Evolutionary conservation across 148 eudicot genomes (phyloP), one percentile per base, ranked within the genome.

Genomic region (Tetragonia tetragonoides): DNA sequence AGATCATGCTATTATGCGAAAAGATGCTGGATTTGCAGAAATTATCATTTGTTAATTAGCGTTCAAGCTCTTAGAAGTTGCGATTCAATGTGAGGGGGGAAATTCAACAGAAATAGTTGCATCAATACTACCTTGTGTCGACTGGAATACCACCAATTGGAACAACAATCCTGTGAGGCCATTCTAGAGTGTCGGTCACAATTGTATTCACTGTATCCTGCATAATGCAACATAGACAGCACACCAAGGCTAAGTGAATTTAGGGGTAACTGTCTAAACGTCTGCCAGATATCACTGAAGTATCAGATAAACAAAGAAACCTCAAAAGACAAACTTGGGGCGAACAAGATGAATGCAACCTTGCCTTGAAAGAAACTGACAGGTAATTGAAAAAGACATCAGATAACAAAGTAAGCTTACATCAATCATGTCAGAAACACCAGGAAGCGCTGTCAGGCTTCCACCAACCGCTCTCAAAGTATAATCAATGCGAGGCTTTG

Each of bases 81-180:
- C 11, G 63, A 39, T 66, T 16, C 46, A 37, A 75, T 46, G 8
- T 12, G 6, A 80, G 16, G n/a, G 54, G 40, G 54, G 68, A 59
- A 4, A 49, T 49, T 24, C 38, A 20, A 21, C 28, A 47, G 49
- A 28, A 28, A 28, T 28, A 28, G 34, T 28, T 28, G 34, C 34
- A 28, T 28, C 34, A 28, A 17, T 11, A 23, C 47, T 84, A 93
- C 99, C 97, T 95, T 75, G 80, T 70, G 82, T 95, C 97, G 44
- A 89, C 87, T 56, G 89, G 88, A 82, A 86, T 46, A 66, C 94
- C 99, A 66, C 97, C 99, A 77, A 95, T 89, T n/a, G 99, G 99
- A 77, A 95, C 94, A 81, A 95, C 97, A 83, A 95, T 93, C 79
- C 99, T 90, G 84, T 95, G 99, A 72, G 99, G 99, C 99, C 99